These are phyloP conservation scores for Thermothielavioides terrestris DNA, from an alignment of 495 filamentous ascomycete genomes.

Conservation along the genomic window DNA sequence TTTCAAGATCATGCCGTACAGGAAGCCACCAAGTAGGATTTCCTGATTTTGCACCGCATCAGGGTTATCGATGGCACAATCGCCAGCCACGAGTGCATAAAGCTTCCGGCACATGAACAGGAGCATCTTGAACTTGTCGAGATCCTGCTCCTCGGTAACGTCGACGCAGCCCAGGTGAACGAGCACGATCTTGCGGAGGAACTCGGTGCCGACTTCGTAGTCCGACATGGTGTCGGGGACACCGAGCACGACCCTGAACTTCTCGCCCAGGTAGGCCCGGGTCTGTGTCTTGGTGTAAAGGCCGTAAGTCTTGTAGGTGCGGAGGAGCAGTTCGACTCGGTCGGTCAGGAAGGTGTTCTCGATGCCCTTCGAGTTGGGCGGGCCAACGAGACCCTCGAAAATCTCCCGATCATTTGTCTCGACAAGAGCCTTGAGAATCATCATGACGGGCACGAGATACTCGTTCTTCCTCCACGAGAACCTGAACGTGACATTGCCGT, in stretches of 20 bases:
- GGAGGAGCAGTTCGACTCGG: slow-evolving; percentile 80
- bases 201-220: slow-evolving; percentile 82
- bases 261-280: slow-evolving; percentile 73
- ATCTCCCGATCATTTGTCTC: slow-evolving; percentile 96
- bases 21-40: slow-evolving; percentile 80
- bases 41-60: slow-evolving; percentile 95
- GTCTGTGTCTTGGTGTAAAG: slow-evolving; percentile 71
- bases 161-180: slow-evolving; percentile 79
- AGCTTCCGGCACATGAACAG: slow-evolving; percentile 95
- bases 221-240: slow-evolving; percentile 71
- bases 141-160: slow-evolving; percentile 70
- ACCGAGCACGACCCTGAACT: slow-evolving; percentile 77
- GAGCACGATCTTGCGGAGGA: slow-evolving; percentile 79
- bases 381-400: slow-evolving; percentile 78
- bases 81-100: slow-evolving; percentile 83
- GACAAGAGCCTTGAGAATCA: slow-evolving; percentile 89
- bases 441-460: slow-evolving; percentile 86
- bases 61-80: slow-evolving; percentile 88
- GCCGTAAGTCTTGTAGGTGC: slow-evolving; percentile 85
- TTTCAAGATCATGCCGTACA: slow-evolving; percentile 93
- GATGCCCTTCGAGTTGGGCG: slow-evolving; percentile 59
- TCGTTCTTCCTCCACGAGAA: slow-evolving; percentile 98
- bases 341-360: slow-evolving; percentile 91
- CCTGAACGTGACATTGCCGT: slow-evolving; percentile 91
- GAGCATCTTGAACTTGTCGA: slow-evolving; percentile 89